phyloP scores from a whole-genome alignment of 2,329 filamentous ascomycete genomes.

The Ceratocystis alfenasii region DNA sequence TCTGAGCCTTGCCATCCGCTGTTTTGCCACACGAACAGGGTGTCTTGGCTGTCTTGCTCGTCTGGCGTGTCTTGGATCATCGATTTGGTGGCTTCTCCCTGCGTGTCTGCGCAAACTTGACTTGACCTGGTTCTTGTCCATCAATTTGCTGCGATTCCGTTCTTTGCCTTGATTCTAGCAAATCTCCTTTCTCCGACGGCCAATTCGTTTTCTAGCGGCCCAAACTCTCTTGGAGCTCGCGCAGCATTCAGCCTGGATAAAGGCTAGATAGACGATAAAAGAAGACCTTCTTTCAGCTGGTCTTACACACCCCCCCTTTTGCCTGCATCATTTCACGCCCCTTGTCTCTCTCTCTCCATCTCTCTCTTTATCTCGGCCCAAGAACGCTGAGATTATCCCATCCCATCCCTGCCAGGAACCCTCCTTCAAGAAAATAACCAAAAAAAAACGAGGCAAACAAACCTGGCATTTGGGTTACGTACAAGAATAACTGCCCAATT shows the following conservation, averaged over 20 bases:
- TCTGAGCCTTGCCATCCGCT: not conserved
- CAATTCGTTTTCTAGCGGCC: not conserved
- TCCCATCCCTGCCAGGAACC: conserved; percentile 17
- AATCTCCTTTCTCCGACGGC: not conserved
- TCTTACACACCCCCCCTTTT: not conserved
- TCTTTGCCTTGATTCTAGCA: not conserved
- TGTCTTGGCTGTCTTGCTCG: not conserved
- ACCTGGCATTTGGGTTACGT: conserved; percentile 14
- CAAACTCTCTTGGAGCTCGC: not conserved
- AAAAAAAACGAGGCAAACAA: conserved; percentile 11
- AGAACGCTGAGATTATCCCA: not conserved
- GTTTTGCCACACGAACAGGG: not conserved
- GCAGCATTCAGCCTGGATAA: no score
- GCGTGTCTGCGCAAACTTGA: no score
- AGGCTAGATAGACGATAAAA: not conserved
- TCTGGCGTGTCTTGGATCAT: not conserved
- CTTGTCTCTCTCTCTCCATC: not conserved
- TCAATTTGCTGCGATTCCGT: not conserved
- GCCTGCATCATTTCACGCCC: not conserved
- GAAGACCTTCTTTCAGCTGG: not conserved
- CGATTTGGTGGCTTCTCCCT: not conserved
- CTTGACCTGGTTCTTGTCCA: no score
- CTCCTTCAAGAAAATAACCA: not conserved
- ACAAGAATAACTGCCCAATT: conserved; percentile 12
- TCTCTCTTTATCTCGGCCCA: not conserved